These are phyloP conservation scores for Amanita jacksonii DNA, from an alignment of 768 basidiomycete species.

Conservation along the genomic window DNA sequence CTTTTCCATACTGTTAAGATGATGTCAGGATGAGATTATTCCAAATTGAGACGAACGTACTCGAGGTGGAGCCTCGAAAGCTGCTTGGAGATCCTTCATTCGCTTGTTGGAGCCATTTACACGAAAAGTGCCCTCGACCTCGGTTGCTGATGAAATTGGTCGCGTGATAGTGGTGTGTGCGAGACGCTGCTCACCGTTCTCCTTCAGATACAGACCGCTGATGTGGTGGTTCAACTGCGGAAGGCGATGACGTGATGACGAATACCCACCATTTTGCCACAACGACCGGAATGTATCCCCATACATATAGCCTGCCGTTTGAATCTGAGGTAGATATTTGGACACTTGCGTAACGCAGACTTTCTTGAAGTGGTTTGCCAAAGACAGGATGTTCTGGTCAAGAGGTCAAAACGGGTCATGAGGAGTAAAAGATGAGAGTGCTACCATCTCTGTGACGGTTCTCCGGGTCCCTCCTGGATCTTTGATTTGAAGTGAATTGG, in stretches of 20 bases:
- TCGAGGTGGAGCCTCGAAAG: slow-evolving; percentile 83
- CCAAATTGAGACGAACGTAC: slow-evolving; percentile 31
- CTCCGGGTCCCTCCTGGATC: slow-evolving; percentile 46
- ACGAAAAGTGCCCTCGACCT: slow-evolving; percentile 89
- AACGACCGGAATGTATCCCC: slow-evolving; percentile 94
- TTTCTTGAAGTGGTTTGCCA: slow-evolving; percentile 75
- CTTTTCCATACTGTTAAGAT: slow-evolving; percentile 74
- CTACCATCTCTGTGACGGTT: slow-evolving; percentile 29
- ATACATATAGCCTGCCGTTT: slow-evolving; percentile 77
- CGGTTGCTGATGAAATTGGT: slow-evolving; percentile 49
- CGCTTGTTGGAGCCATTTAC: slow-evolving; percentile 93
- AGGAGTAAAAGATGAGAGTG: not conserved
- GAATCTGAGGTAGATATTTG: slow-evolving; percentile 88
- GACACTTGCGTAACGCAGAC: slow-evolving; percentile 79
- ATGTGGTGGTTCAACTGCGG: slow-evolving; percentile 4
- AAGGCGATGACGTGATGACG: slow-evolving; percentile 2
- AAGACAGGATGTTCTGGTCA: slow-evolving; percentile 55
- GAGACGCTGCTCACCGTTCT: slow-evolving; percentile 54
- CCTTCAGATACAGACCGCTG: slow-evolving; percentile 91
- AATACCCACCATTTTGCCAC: slow-evolving; percentile 86
- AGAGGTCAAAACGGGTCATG: slow-evolving; percentile 21
- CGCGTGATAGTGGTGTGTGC: slow-evolving; percentile 4
- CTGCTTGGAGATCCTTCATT: slow-evolving; percentile 89
- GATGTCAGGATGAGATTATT: slow-evolving; percentile 6
- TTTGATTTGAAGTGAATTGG: slow-evolving; percentile 59